Conservation (phyloP, 768 basidiomycete species). For the Boletus tomentosulus region DNA sequence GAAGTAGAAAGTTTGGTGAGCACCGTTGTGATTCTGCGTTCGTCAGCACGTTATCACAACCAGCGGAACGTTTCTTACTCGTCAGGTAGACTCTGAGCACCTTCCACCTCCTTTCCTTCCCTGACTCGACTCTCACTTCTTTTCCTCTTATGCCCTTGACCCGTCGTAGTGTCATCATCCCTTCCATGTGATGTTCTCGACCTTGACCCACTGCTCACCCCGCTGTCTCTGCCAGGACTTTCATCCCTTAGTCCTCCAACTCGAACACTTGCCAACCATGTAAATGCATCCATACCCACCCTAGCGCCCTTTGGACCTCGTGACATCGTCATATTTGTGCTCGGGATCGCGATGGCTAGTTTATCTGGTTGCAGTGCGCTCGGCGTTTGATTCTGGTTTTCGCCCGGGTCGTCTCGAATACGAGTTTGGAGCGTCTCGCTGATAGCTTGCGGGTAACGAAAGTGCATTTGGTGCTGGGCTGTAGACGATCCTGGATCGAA, state of each 20-base stretch:
- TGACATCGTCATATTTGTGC: conserved; percentile 40
- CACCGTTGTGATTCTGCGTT: conserved; percentile 64
- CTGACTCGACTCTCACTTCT: conserved; percentile 45
- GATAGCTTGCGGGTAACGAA: conserved; percentile 30
- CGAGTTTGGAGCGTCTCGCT: conserved; percentile 11
- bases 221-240: conserved; percentile 53
- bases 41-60: background rate
- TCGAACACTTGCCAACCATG: conserved; percentile 73
- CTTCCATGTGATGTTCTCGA: conserved; percentile 35
- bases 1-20: conserved; percentile 59
- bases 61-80: conserved; percentile 46
- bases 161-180: conserved; percentile 7
- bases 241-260: conserved; percentile 54
- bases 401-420: conserved; percentile 13
- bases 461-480: conserved; percentile 22
- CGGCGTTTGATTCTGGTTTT: conserved; percentile 2
- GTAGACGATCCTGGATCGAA: conserved; percentile 35
- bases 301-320: conserved; percentile 44
- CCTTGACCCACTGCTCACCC: conserved; percentile 39
- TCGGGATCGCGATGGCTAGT: conserved; percentile 21
- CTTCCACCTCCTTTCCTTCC: conserved; percentile 32
- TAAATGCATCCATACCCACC: conserved; percentile 67
- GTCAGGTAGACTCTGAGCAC: conserved; percentile 59
- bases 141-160: conserved; percentile 28
- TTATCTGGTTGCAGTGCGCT: conserved; percentile 12